A percentile compares a stretch with the other conserved stretches of the same genome.
Conservation (phyloP, 768 basidiomycete species). For the Xerocomus brunneocitrinus region DNA sequence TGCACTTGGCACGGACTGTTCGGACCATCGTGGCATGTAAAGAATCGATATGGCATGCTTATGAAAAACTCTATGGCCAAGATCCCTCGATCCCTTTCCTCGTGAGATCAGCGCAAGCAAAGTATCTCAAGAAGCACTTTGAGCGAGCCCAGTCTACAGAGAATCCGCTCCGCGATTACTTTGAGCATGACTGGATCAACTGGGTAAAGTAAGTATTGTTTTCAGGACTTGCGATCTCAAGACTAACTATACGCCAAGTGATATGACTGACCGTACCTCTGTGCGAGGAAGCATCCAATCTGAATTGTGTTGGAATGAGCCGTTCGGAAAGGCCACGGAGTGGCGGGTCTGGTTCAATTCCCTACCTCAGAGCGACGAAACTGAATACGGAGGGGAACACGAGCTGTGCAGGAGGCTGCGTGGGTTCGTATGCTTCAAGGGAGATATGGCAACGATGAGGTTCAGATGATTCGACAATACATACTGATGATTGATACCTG, state of each 20-base stretch:
- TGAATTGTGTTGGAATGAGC: constrained; percentile 50
- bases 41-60: constrained; percentile 65
- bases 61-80: constrained; percentile 43
- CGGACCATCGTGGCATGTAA: constrained; percentile 58
- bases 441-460: constrained; percentile 7
- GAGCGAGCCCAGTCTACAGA: constrained; percentile 17
- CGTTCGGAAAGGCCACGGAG: constrained; percentile 44
- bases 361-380: constrained; percentile 13
- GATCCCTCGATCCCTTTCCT: constrained; percentile 36
- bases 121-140: constrained; percentile 23
- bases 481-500: constrained; percentile 17
- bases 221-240: neutral
- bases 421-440: constrained; percentile 53
- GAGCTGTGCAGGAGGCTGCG: constrained; percentile 42
- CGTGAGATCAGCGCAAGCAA: constrained; percentile 34
- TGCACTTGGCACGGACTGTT: constrained; percentile 63
- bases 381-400: constrained; percentile 15
- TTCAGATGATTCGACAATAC: constrained; percentile 10
- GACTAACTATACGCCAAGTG: constrained; percentile 38
- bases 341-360: constrained; percentile 49
- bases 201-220: constrained; percentile 58
- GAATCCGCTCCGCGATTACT: constrained; percentile 49
- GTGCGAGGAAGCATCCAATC: constrained; percentile 48
- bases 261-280: constrained; percentile 70
- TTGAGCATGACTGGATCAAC: constrained; percentile 61